Percentiles rank a stretch among this genome's conserved stretches.
These are phyloP conservation scores for Phytophthora fragariaefolia DNA, from an alignment of 352 stramenopile genomes.

Conservation along the genomic window DNA sequence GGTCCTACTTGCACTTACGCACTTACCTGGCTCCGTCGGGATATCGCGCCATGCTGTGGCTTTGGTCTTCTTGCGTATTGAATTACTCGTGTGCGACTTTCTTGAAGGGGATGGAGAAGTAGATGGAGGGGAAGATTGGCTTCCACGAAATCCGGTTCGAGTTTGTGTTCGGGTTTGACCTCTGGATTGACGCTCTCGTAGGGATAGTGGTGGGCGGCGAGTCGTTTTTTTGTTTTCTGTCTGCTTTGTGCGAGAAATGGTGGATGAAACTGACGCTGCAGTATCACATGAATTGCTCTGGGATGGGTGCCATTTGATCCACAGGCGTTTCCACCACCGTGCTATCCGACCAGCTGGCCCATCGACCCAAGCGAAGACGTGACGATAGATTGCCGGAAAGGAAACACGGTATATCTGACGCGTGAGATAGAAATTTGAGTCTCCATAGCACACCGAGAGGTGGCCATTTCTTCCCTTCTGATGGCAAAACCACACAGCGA, in stretches of 20 bases:
- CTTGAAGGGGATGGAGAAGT: slow-evolving; percentile 17
- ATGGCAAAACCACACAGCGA: slow-evolving; percentile 30
- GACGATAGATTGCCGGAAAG: slow-evolving; percentile 46
- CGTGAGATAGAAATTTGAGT: slow-evolving; percentile 42
- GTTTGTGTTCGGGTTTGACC: slow-evolving; percentile 15
- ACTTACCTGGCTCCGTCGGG: neutral
- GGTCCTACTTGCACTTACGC: neutral
- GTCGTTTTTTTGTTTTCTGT: slow-evolving; percentile 21
- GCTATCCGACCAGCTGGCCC: slow-evolving; percentile 37
- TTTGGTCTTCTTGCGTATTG: slow-evolving; percentile 5
- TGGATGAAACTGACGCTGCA: neutral
- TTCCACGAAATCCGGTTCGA: slow-evolving; percentile 15
- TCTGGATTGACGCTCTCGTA: neutral
- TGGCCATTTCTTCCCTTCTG: slow-evolving; percentile 2
- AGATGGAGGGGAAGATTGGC: slow-evolving; percentile 5
- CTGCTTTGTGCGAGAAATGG: neutral
- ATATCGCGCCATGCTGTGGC: neutral
- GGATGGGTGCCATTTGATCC: neutral
- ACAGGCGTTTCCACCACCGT: slow-evolving; percentile 38
- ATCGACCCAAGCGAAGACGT: slow-evolving; percentile 49
- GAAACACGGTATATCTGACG: slow-evolving; percentile 34
- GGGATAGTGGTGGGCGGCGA: neutral
- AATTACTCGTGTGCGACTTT: slow-evolving; percentile 4
- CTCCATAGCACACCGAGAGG: slow-evolving; percentile 21
- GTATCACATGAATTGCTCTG: neutral